Evolutionary conservation across 306 rosid genomes (phyloP).

Genomic region (Biancaea sappan): DNA sequence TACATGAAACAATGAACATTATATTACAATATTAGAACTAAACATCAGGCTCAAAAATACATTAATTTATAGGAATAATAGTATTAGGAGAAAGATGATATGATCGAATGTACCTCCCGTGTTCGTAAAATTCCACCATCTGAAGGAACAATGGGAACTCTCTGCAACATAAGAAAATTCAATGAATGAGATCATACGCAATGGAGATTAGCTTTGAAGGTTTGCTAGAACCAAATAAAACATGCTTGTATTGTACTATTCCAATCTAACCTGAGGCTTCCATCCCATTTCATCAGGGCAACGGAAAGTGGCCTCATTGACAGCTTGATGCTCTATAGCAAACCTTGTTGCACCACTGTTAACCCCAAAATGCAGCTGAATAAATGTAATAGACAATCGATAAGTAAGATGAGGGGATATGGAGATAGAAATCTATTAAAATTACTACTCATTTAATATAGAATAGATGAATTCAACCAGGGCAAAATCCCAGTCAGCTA

Average conservation of each 20-base stretch:
- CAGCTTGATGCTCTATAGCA: slow-evolving; percentile 94
- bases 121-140: slow-evolving; percentile 67
- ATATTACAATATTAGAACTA: not conserved
- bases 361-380: slow-evolving; percentile 93
- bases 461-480: slow-evolving; percentile 8
- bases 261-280: slow-evolving; percentile 83
- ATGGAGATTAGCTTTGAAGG: slow-evolving; percentile 12
- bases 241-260: not conserved
- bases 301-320: slow-evolving; percentile 93
- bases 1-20: not conserved
- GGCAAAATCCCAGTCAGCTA: slow-evolving; percentile 9
- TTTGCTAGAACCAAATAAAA: slow-evolving; percentile 23
- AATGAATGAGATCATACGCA: slow-evolving; percentile 18
- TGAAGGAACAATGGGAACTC: slow-evolving; percentile 73
- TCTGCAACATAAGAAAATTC: slow-evolving; percentile 63
- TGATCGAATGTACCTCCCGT: slow-evolving; percentile 79
- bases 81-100: no score
- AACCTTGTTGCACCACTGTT: slow-evolving; percentile 92
- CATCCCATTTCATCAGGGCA: slow-evolving; percentile 99
- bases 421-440: slow-evolving; percentile 3
- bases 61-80: no score
- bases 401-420: slow-evolving; percentile 1
- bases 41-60: slow-evolving; percentile 24
- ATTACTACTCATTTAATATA: slow-evolving; percentile 15
- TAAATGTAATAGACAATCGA: slow-evolving; percentile 24